Base-by-base conservation (phyloP, 441 rosid species). In the Erodium trifolium region DNA sequence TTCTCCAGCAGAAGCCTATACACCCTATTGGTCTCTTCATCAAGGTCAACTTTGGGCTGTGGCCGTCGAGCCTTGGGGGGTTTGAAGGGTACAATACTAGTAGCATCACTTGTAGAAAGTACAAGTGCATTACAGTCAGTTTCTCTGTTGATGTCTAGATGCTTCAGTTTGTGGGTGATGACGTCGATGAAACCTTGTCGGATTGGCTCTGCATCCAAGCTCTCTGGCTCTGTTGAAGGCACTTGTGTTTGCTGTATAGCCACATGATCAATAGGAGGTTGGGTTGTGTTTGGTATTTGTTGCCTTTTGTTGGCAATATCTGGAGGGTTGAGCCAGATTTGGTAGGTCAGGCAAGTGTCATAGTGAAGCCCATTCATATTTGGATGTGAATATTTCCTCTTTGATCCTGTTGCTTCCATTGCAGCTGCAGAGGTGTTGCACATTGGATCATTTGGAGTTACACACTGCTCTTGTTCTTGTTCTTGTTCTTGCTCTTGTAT, bases 1-100 rank as follows among this genome's bases (percentile, higher is more conserved):
- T 84, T 85, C 60, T 93, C 87, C 97, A 95, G 87, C 72, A 92
- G 76, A 57, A 92, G 80, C 75, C 85, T 90, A 97, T 96, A 95
- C 65, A 90, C 76, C 70, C 92, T 88, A 68, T 79, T 85, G 41
- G 99, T 89, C 76, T 92, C 98, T 68, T 82, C 82, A 68, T 95
- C 97, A 72, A 95, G 88, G 73, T 89, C 92, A 71, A 92, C 96
- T 79, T 87, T 92, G 43, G 99, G 92, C 77, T 93, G 82, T 66
- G 87, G 88, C 66, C 81, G 86, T 10, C 68, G 81, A 76, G 81
- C 88, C 84, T 80, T 92, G 62, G 65, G 73, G 59, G 75, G 59
- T 34, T 78, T 83, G 19, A 18, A 18, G 92, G 91, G 71, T 59
- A 90, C 80, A 37, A 94, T 68, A n/a, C n/a, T n/a, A 51, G 82